Conservation (phyloP, 116 monocot genomes). For the Papilionanthe hybrid region DNA sequence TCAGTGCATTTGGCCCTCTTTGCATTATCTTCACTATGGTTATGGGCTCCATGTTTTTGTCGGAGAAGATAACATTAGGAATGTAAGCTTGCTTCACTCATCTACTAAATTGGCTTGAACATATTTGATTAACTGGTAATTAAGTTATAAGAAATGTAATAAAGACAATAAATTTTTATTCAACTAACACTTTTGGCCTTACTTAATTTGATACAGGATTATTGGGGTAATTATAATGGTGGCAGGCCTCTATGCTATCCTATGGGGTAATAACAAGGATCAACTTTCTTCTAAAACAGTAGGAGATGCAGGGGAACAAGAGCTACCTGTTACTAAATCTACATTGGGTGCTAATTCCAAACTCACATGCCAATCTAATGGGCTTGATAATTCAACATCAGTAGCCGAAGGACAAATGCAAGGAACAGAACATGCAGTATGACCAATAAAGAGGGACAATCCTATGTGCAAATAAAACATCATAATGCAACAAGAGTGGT, state of each 20-base stretch:
- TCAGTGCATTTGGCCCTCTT: slow-evolving; percentile 50
- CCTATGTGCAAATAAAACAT: too few species aligned
- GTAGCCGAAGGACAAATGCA: too few species aligned
- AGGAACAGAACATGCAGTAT: too few species aligned
- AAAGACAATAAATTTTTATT: not conserved
- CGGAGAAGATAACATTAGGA: slow-evolving; percentile 42
- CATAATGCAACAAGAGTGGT: too few species aligned
- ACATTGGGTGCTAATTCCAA: too few species aligned
- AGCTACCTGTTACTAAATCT: not conserved
- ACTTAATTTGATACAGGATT: slow-evolving; percentile 13
- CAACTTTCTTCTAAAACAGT: not conserved
- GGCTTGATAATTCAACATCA: too few species aligned
- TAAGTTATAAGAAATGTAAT: not conserved
- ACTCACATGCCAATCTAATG: too few species aligned
- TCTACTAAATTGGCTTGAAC: too few species aligned
- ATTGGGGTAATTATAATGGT: slow-evolving; percentile 40
- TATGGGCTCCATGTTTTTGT: slow-evolving; percentile 41
- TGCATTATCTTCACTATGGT: slow-evolving; percentile 46
- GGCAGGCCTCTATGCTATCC: slow-evolving; percentile 27
- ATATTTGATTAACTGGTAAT: too few species aligned
- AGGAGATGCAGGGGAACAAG: not conserved
- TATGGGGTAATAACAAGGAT: slow-evolving; percentile 47
- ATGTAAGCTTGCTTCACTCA: slow-evolving; percentile 16
- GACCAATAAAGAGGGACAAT: too few species aligned
- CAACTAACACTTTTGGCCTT: too few species aligned